Percentiles rank a stretch among this genome's conserved stretches.
phyloP scores from a whole-genome alignment of 2,329 filamentous ascomycete genomes.

The Coniella lustricola region DNA sequence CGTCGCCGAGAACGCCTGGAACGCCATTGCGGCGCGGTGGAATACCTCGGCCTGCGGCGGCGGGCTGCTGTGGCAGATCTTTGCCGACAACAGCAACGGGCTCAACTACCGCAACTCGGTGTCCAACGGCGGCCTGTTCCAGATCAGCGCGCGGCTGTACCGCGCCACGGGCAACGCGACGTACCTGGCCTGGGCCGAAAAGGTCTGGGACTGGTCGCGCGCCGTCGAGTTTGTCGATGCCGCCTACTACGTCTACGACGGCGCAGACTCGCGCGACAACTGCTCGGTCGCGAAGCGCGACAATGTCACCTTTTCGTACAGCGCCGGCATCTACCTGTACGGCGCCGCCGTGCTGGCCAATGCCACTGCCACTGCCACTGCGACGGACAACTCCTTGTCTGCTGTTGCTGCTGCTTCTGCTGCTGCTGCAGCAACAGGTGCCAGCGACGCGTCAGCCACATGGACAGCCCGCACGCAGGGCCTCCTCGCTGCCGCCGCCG shows the following conservation, averaged over 20 bases:
- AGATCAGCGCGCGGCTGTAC: conserved; percentile 68
- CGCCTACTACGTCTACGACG: conserved; percentile 54
- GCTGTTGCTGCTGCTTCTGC: too few relatives aligned
- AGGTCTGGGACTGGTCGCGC: conserved; percentile 59
- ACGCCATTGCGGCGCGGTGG: conserved; percentile 64
- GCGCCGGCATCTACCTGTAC: conserved; percentile 58
- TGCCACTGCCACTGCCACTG: too few relatives aligned
- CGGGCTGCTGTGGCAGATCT: conserved; percentile 78
- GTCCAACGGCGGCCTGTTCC: conserved; percentile 77
- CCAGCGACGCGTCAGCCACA: conserved; percentile 33
- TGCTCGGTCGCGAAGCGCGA: conserved; percentile 42
- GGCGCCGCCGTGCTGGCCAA: conserved; percentile 60
- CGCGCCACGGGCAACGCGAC: conserved; percentile 61
- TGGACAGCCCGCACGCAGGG: conserved; percentile 49
- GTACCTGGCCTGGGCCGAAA: conserved; percentile 60
- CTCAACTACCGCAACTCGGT: conserved; percentile 79
- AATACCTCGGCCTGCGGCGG: conserved; percentile 60
- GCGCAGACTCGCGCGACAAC: conserved; percentile 46
- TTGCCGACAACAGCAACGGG: conserved; percentile 62
- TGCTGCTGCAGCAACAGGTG: too few relatives aligned
- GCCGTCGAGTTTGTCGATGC: conserved; percentile 50
- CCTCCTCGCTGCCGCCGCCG: conserved; percentile 42
- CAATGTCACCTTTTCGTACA: conserved; percentile 56
- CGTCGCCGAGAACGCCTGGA: conserved; percentile 65
- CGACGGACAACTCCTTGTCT: too few relatives aligned